A percentile compares a stretch with the other conserved stretches of the same genome.
Evolutionary conservation across 2,329 filamentous ascomycete species (phyloP).

Genomic region (Claviceps pusilla): DNA sequence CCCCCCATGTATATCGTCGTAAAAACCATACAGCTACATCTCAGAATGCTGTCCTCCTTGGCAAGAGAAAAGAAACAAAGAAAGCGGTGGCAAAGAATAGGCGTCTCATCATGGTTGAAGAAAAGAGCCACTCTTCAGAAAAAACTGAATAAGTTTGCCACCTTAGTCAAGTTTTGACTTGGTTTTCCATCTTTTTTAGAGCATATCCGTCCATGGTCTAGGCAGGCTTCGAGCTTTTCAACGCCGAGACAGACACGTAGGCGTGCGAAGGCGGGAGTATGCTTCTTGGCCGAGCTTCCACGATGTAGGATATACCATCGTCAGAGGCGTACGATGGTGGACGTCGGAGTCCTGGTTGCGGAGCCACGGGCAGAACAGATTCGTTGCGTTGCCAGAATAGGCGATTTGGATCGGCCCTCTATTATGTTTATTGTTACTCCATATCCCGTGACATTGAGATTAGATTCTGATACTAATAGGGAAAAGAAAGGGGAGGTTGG

Average conservation of each 20-base stretch:
- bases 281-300: constrained; percentile 49
- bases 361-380: constrained; percentile 13
- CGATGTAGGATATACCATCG: constrained; percentile 57
- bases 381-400: constrained; percentile 65
- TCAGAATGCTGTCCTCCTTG: background rate
- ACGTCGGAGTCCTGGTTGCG: constrained; percentile 22
- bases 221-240: background rate
- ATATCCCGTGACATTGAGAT: background rate
- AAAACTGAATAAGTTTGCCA: background rate
- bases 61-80: background rate
- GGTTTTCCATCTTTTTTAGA: background rate
- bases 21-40: background rate
- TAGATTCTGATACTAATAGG: background rate
- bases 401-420: constrained; percentile 66
- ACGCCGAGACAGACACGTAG: background rate
- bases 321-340: constrained; percentile 67
- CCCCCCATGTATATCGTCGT: too few species aligned
- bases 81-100: background rate
- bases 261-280: constrained; percentile 34
- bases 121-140: background rate
- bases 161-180: background rate
- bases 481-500: background rate
- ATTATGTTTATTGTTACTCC: background rate
- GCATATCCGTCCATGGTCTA: background rate
- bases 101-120: background rate